Conservation (phyloP, 768 basidiomycete species). For the Amanita thiersii region DNA sequence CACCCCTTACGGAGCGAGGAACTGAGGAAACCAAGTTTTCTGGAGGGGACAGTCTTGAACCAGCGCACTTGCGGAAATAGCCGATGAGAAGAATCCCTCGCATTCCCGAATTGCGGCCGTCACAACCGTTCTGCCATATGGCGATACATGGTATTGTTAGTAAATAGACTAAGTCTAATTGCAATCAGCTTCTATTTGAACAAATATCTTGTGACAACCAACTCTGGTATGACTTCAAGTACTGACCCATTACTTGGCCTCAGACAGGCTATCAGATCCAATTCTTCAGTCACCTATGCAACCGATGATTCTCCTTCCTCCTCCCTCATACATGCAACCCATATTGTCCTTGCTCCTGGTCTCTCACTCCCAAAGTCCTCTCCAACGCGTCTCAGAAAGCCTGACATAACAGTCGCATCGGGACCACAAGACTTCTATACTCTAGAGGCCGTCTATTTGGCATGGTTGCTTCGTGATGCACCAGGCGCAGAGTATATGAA, state of each 20-base stretch:
- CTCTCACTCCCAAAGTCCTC: constrained; percentile 60
- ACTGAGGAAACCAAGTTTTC: constrained; percentile 87
- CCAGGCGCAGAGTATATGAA: constrained; percentile 84
- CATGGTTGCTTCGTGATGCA: constrained; percentile 70
- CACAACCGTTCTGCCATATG: constrained; percentile 70
- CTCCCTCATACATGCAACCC: constrained; percentile 50
- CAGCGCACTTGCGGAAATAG: constrained; percentile 66
- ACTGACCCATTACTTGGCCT: constrained; percentile 50
- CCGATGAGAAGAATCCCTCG: constrained; percentile 59
- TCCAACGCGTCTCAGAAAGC: constrained; percentile 73
- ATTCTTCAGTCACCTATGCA: constrained; percentile 41
- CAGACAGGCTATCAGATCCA: constrained; percentile 53
- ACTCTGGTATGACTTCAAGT: constrained; percentile 20
- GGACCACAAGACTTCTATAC: constrained; percentile 64
- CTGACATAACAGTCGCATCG: constrained; percentile 33
- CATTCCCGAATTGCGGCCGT: constrained; percentile 78
- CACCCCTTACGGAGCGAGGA: constrained; percentile 56
- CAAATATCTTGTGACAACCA: background rate
- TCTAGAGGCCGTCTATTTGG: constrained; percentile 77
- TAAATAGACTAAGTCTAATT: background rate
- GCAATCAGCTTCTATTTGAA: background rate
- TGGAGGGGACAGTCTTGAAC: constrained; percentile 92
- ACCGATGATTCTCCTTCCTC: constrained; percentile 30
- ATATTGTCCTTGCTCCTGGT: constrained; percentile 49
- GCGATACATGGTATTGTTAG: constrained; percentile 10